Evolutionary conservation across 257 asterid genomes (phyloP), one percentile per base, ranked within the genome.

Genomic region (Linaria vulgaris): DNA sequence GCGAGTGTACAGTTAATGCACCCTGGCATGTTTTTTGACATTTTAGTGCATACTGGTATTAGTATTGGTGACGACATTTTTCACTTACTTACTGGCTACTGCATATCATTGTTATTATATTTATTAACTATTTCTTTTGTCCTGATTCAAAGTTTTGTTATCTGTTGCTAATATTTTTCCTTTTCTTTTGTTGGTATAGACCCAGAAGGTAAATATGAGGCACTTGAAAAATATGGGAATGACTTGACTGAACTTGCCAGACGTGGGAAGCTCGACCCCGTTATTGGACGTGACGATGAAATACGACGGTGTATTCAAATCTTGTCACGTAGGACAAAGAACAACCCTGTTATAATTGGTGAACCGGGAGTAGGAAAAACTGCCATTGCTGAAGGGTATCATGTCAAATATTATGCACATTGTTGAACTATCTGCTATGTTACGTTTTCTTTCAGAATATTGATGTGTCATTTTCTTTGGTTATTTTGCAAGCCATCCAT

Each of bases 361-460:
- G 98, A 92, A 76, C 98, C 98, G 60, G 98, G 98, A 39, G 98
- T 92, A 12, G 98, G 98, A 19, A 92, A 92, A 85, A 92, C 98
- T 67, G 96, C 98, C 74, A 92, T 92, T 71, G 98, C 96, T 61
- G 98, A 92, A 79, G 98, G 98, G 98, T 90, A 90, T 23, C 64
- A 15, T 59, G 66, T 73, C 55, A 64, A 59, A 31, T 5, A 13
- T 54, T 71, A 62, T 66, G 63, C 47, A 16, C 47, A 38, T 55
- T 44, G 25, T 53, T 17, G 63, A 59, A 53, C 51, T 34, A 23
- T 46, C 25, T 76, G 20, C 53, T 27, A 0, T 61, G 21, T 7
- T 16, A 22, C 34, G 48, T 44, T 34, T 14, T 72, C 61, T 52
- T n/a, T 45, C 7, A 31, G 25, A 66, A 47, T 15, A 50, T 46